Evolutionary conservation across 768 basidiomycete genomes (phyloP).

Genomic region (Boletus rubroflammeus): DNA sequence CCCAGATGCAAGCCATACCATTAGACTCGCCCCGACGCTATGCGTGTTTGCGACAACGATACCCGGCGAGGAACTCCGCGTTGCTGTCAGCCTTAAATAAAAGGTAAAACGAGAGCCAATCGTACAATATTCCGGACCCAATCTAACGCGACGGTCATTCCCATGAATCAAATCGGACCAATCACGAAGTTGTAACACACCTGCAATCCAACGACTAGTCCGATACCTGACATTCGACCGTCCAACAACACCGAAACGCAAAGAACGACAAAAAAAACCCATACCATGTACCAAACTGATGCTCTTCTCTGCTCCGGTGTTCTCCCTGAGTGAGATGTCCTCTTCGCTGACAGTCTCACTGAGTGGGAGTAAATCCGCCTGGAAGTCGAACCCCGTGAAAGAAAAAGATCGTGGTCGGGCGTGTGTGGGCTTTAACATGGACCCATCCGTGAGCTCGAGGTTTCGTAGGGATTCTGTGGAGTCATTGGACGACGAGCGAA

Average conservation of each 20-base stretch:
- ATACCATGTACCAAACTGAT: constrained; percentile 75
- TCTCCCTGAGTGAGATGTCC: constrained; percentile 44
- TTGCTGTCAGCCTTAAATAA: neutral
- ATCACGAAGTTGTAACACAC: constrained; percentile 31
- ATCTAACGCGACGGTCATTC: constrained; percentile 44
- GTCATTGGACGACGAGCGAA: constrained; percentile 32
- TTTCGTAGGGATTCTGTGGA: constrained; percentile 76
- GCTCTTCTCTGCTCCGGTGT: constrained; percentile 65
- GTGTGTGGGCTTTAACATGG: constrained; percentile 29
- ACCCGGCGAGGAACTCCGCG: constrained; percentile 80
- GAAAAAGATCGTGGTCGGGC: constrained; percentile 58
- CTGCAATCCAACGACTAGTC: constrained; percentile 79
- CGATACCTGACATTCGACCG: constrained; percentile 56
- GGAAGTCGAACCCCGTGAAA: constrained; percentile 73
- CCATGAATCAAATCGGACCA: neutral
- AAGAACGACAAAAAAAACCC: constrained; percentile 17
- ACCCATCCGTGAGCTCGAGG: constrained; percentile 72
- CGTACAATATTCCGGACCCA: constrained; percentile 92
- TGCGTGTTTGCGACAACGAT: constrained; percentile 86
- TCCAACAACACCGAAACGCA: constrained; percentile 4
- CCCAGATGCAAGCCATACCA: constrained; percentile 82
- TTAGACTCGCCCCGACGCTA: constrained; percentile 84
- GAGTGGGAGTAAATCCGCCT: constrained; percentile 72
- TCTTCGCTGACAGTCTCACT: constrained; percentile 74
- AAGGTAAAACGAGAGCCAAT: constrained; percentile 17